Percentiles rank a stretch among this genome's conserved stretches.
These are phyloP conservation scores for Fusarium drepaniforme DNA, from an alignment of 2,329 filamentous ascomycete species.

Conservation along the genomic window DNA sequence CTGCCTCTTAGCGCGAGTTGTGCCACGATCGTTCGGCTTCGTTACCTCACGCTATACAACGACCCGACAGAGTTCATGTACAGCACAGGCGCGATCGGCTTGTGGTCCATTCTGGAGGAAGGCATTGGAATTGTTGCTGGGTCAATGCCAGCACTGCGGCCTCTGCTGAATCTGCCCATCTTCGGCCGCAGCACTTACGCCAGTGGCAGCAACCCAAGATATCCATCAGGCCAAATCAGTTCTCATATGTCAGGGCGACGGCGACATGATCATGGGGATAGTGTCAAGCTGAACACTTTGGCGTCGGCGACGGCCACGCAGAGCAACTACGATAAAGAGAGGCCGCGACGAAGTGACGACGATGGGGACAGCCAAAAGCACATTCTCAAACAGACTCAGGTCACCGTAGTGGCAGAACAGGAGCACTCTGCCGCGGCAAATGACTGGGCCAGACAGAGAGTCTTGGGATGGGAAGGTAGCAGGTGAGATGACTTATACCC, in stretches of 20 bases:
- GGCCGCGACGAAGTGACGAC: conserved; percentile 25
- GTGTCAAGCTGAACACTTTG: conserved; percentile 17
- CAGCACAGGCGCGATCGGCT: conserved; percentile 36
- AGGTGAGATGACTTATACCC: neutral
- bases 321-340: conserved; percentile 3
- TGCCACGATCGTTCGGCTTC: conserved; percentile 38
- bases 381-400: conserved; percentile 38
- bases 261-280: neutral
- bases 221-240: conserved; percentile 11
- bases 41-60: conserved; percentile 37
- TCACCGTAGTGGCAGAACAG: conserved; percentile 10
- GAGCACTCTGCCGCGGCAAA: neutral
- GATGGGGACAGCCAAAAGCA: conserved; percentile 40
- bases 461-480: neutral
- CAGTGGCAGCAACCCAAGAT: conserved; percentile 13
- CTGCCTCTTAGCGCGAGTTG: conserved; percentile 27
- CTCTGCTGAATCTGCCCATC: conserved; percentile 32
- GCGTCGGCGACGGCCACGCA: neutral
- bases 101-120: conserved; percentile 40
- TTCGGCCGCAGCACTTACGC: conserved; percentile 24
- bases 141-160: conserved; percentile 38
- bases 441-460: conserved; percentile 17
- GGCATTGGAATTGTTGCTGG: conserved; percentile 42
- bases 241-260: neutral
- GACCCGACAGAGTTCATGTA: conserved; percentile 39